Evolutionary conservation across 169 alveolate species (phyloP), one percentile per base, ranked within the genome.

Genomic region (Besnoitia besnoiti): DNA sequence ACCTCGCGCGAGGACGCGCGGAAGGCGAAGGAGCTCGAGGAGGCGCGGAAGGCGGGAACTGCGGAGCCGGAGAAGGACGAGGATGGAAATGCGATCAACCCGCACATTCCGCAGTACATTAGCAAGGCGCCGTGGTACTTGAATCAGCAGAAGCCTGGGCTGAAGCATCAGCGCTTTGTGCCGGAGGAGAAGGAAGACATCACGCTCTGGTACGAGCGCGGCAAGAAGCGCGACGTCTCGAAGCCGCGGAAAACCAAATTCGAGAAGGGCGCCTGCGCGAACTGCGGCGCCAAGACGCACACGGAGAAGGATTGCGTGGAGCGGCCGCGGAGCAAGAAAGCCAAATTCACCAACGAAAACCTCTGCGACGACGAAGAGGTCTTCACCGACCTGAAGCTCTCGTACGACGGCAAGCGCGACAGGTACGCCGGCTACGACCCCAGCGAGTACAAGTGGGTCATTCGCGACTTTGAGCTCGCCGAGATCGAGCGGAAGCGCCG

Each of bases 211-310:
- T 79, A 76, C 80, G 39, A 47, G 79, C 44, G 87, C 76, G 96
- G 96, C 50, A 77, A 10, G 39, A 67, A 67, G 46, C 40, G 80
- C 0, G 85, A 39, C 39, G 80, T 39, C 24, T 39, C 80, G 40
- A 44, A 4, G 19, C 80, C 91, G 42, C 85, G 76, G 46, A 93
- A 90, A 40, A 24, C 44, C 80, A 42, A 93, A 85, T 75, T 90
- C 85, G 51, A 85, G 76, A 93, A 93, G 47, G 96, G 96, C 21
- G 99, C 99, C n/a, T 99, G 99, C 85, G 98, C 97, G 79, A 99
- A 99, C 96, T 99, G 99, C 96, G 99, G 99, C 21, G 99, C 99
- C 14, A 95, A 97, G 93, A 98, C 99, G 49, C 99, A 99, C 95
- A 96, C 97, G 90, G 98, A 97, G 90, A 99, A 98, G 96, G 98